Conservation (phyloP, 306 rosid genomes). For the Gastrolobium villosum region DNA sequence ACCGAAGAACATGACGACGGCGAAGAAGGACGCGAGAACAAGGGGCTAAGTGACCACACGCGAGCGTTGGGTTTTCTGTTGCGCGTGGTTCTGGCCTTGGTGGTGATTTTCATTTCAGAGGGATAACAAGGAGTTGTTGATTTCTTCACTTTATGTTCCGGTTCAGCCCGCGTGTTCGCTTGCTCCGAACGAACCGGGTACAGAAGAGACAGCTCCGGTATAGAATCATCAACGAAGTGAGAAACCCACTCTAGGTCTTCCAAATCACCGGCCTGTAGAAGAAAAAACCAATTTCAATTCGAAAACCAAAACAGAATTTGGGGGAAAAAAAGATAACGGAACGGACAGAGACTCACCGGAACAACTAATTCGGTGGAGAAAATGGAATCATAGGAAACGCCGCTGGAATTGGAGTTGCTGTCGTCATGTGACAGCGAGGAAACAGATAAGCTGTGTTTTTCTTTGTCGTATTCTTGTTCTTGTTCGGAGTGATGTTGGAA, state of each 20-base stretch:
- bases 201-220: conserved; percentile 61
- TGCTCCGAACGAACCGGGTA: conserved; percentile 53
- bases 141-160: conserved; percentile 49
- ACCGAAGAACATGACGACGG: conserved; percentile 62
- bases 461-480: conserved; percentile 42
- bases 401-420: conserved; percentile 60
- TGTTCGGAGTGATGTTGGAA: conserved; percentile 59
- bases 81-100: conserved; percentile 63
- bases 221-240: conserved; percentile 86
- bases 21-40: conserved; percentile 53
- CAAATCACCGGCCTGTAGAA: conserved; percentile 75
- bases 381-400: conserved; percentile 57
- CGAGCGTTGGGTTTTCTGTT: conserved; percentile 47
- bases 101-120: conserved; percentile 51
- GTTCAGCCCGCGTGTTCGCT: conserved; percentile 45
- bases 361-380: conserved; percentile 69
- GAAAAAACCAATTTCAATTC: neutral
- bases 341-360: conserved; percentile 65
- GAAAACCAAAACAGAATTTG: neutral
- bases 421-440: conserved; percentile 58
- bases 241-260: conserved; percentile 96
- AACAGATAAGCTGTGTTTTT: conserved; percentile 54
- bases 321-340: neutral
- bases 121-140: conserved; percentile 50
- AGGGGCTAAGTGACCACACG: conserved; percentile 45